phyloP scores from a whole-genome alignment of 2,329 filamentous ascomycete species.

The Neocatenulostroma microsporum region DNA sequence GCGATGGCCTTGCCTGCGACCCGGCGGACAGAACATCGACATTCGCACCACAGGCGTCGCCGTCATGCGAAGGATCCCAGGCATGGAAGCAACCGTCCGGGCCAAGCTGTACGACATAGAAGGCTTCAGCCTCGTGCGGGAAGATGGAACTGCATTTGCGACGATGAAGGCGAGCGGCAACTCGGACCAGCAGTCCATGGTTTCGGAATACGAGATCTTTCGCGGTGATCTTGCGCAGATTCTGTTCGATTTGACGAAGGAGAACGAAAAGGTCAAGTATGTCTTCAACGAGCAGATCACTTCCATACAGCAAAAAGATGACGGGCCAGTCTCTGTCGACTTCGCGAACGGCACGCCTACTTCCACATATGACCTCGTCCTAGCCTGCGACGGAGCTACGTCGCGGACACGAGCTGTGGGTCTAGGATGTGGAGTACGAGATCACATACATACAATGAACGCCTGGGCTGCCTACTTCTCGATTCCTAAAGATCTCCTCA shows the following conservation, averaged over 20 bases:
- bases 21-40: constrained; percentile 28
- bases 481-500: constrained; percentile 33
- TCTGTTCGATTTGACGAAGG: constrained; percentile 31
- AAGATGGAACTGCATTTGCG: constrained; percentile 22
- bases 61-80: constrained; percentile 30
- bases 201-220: constrained; percentile 33
- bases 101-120: constrained; percentile 20
- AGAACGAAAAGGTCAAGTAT: constrained; percentile 32
- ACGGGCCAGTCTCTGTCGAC: constrained; percentile 33
- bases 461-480: constrained; percentile 39
- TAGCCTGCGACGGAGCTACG: constrained; percentile 43
- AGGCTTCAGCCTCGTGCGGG: constrained; percentile 25
- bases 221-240: constrained; percentile 30
- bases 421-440: constrained; percentile 33
- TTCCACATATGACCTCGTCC: constrained; percentile 41
- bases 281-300: constrained; percentile 34
- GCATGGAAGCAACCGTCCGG: constrained; percentile 26
- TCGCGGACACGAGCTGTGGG: constrained; percentile 43
- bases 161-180: constrained; percentile 27
- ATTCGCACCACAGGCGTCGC: constrained; percentile 30
- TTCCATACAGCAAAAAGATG: constrained; percentile 29
- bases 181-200: constrained; percentile 27
- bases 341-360: constrained; percentile 34
- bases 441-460: constrained; percentile 33
- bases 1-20: constrained; percentile 28